A percentile compares a stretch with the other conserved stretches of the same genome.
Evolutionary conservation across 805 yeast genomes (phyloP).

Genomic region (Ogataea chonburiensis): DNA sequence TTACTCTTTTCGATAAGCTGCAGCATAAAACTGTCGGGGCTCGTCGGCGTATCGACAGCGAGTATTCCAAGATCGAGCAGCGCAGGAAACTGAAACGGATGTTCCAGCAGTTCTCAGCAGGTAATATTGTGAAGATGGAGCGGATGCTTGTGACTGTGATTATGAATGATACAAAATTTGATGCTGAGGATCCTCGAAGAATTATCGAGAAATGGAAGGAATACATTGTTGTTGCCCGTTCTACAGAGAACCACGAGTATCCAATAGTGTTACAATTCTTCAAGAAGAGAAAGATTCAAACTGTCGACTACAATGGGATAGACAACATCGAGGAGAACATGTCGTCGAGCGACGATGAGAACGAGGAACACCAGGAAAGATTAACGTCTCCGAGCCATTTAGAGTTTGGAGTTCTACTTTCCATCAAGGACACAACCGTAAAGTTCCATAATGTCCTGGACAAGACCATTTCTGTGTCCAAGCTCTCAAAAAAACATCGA

Average conservation of each 20-base stretch:
- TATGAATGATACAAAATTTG: slow-evolving; percentile 40
- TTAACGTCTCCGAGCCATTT: slow-evolving; percentile 7
- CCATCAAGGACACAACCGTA: slow-evolving; percentile 35
- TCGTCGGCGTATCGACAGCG: slow-evolving; percentile 18
- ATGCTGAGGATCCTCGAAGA: slow-evolving; percentile 43
- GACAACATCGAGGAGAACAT: slow-evolving; percentile 12
- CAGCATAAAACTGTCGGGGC: slow-evolving; percentile 27
- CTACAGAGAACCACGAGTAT: slow-evolving; percentile 47
- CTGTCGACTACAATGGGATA: slow-evolving; percentile 17
- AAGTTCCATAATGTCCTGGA: slow-evolving; percentile 66
- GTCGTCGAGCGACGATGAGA: slow-evolving; percentile 13
- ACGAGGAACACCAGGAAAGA: slow-evolving; percentile 1
- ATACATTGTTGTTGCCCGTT: slow-evolving; percentile 66
- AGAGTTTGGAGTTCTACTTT: slow-evolving; percentile 23
- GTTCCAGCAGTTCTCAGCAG: slow-evolving; percentile 41
- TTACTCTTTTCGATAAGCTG: slow-evolving; percentile 21
- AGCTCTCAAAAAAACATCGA: slow-evolving; percentile 16
- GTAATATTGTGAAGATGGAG: slow-evolving; percentile 65
- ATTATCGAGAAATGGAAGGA: slow-evolving; percentile 78
- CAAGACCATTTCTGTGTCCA: slow-evolving; percentile 59
- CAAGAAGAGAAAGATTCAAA: slow-evolving; percentile 40
- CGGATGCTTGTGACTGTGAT: slow-evolving; percentile 59
- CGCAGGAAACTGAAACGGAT: slow-evolving; percentile 26
- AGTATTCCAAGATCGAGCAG: slow-evolving; percentile 22
- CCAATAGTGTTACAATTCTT: slow-evolving; percentile 69